These are phyloP conservation scores for Xylaria sp. DNA, from an alignment of 2,329 filamentous ascomycete species.

Conservation along the genomic window DNA sequence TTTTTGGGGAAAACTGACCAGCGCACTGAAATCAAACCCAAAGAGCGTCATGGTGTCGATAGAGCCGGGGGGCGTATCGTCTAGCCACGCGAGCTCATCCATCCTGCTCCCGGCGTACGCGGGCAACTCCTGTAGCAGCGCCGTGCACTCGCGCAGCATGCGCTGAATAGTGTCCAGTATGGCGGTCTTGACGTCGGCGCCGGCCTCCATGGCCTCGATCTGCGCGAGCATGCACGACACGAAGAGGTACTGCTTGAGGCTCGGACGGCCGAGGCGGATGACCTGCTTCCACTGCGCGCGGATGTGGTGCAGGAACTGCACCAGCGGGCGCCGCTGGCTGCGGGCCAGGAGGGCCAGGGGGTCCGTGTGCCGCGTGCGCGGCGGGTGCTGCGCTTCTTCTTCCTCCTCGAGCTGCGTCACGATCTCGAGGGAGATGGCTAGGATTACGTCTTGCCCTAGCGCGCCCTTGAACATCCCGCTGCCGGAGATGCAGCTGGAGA, in stretches of 20 bases:
- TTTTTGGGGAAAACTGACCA: constrained; percentile 28
- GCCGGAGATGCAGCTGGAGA: constrained; percentile 38
- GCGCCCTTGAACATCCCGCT: constrained; percentile 44
- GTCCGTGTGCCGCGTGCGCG: constrained; percentile 14
- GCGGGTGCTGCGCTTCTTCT: not conserved
- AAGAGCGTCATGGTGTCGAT: constrained; percentile 37
- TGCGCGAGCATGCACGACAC: constrained; percentile 41
- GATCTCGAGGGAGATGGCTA: constrained; percentile 38
- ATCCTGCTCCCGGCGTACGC: constrained; percentile 14
- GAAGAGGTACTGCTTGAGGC: constrained; percentile 43
- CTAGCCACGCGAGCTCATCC: constrained; percentile 13
- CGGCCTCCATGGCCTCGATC: constrained; percentile 36
- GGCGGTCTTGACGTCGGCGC: constrained; percentile 16
- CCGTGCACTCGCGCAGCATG: constrained; percentile 24
- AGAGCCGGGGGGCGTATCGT: constrained; percentile 27
- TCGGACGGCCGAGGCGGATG: constrained; percentile 41
- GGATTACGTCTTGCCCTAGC: constrained; percentile 40
- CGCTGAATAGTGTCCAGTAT: constrained; percentile 30
- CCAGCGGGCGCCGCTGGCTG: constrained; percentile 34
- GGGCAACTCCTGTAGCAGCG: constrained; percentile 31
- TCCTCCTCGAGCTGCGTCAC: constrained; percentile 41
- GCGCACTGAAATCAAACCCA: constrained; percentile 39
- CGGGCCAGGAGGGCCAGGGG: constrained; percentile 36
- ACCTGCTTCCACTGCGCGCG: constrained; percentile 41
- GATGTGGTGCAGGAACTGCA: constrained; percentile 35